Evolutionary conservation across 2,329 filamentous ascomycete genomes (phyloP).

Genomic region (Alternaria sp.): DNA sequence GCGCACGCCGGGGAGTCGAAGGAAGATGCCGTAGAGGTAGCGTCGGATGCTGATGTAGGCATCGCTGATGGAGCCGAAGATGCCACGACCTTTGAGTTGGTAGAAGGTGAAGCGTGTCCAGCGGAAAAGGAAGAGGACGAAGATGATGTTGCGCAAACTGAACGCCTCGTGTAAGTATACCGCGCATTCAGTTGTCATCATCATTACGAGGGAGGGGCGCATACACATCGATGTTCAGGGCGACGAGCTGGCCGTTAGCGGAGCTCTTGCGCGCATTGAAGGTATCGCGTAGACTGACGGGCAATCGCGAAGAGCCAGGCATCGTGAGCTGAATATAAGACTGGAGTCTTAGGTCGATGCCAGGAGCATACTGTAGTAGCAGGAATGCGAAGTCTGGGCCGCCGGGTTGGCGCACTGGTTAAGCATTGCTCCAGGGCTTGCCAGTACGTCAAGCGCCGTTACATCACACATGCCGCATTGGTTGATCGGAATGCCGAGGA

Average conservation of each 20-base stretch:
- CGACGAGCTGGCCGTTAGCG: conserved; percentile 62
- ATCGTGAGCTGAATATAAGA: conserved; percentile 28
- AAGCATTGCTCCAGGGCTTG: conserved; percentile 13
- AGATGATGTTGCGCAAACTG: conserved; percentile 82
- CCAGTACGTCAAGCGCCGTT: conserved; percentile 13
- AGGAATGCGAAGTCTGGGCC: conserved; percentile 4
- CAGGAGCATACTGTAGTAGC: background rate
- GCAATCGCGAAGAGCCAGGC: conserved; percentile 72
- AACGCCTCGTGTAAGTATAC: conserved; percentile 7
- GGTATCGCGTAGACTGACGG: conserved; percentile 73
- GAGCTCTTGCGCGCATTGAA: conserved; percentile 68
- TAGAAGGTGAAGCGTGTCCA: conserved; percentile 81
- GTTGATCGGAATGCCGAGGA: conserved; percentile 7
- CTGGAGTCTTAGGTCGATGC: background rate
- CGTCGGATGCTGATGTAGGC: conserved; percentile 76
- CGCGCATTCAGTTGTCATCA: background rate
- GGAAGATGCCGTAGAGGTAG: conserved; percentile 82
- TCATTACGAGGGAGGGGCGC: conserved; percentile 52
- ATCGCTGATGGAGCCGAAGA: conserved; percentile 79
- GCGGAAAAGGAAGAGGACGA: conserved; percentile 85
- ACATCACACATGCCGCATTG: conserved; percentile 13
- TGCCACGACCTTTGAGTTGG: conserved; percentile 86
- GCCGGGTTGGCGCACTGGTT: conserved; percentile 7
- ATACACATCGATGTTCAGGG: conserved; percentile 75
- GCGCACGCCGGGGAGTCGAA: conserved; percentile 85